Evolutionary conservation across 352 stramenopile genomes (phyloP).

Genomic region (Plasmopara halstedii): DNA sequence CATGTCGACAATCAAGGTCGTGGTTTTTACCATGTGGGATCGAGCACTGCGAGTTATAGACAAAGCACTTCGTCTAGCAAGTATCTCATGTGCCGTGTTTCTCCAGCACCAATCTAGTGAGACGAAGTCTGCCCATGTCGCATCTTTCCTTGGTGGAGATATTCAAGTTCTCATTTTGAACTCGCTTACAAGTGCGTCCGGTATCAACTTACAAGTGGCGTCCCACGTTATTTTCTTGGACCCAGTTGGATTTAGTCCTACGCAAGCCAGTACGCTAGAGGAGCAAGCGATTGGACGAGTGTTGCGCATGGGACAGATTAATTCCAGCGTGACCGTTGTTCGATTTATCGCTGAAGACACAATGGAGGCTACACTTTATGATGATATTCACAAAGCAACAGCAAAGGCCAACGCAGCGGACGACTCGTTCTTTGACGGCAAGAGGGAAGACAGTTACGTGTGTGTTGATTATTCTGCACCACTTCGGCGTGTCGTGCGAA

Average conservation of each 20-base stretch:
- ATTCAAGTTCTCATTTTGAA: slow-evolving; percentile 72
- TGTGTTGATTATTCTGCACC: slow-evolving; percentile 47
- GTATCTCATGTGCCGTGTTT: slow-evolving; percentile 61
- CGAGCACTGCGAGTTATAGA: slow-evolving; percentile 54
- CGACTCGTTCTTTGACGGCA: slow-evolving; percentile 64
- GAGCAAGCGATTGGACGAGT: slow-evolving; percentile 79
- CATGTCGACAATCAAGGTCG: slow-evolving; percentile 48
- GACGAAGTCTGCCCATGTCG: slow-evolving; percentile 66
- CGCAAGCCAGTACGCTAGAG: slow-evolving; percentile 71
- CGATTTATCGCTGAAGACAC: slow-evolving; percentile 69
- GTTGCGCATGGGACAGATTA: slow-evolving; percentile 79
- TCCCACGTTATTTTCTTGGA: slow-evolving; percentile 81
- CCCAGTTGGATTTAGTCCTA: slow-evolving; percentile 53
- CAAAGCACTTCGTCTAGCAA: slow-evolving; percentile 41
- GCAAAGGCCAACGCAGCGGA: slow-evolving; percentile 36
- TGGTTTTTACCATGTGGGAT: slow-evolving; percentile 84
- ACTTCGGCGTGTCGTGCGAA: slow-evolving; percentile 50
- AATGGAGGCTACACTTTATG: slow-evolving; percentile 64
- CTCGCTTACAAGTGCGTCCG: slow-evolving; percentile 71
- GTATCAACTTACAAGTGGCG: slow-evolving; percentile 80
- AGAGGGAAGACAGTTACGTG: slow-evolving; percentile 50
- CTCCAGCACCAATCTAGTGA: slow-evolving; percentile 70
- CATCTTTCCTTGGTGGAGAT: slow-evolving; percentile 52
- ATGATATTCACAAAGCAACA: slow-evolving; percentile 58
- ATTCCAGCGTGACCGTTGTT: slow-evolving; percentile 56